These are phyloP conservation scores for Bromus sterilis DNA, from an alignment of 176 grass and related monocot genomes.

Conservation along the genomic window DNA sequence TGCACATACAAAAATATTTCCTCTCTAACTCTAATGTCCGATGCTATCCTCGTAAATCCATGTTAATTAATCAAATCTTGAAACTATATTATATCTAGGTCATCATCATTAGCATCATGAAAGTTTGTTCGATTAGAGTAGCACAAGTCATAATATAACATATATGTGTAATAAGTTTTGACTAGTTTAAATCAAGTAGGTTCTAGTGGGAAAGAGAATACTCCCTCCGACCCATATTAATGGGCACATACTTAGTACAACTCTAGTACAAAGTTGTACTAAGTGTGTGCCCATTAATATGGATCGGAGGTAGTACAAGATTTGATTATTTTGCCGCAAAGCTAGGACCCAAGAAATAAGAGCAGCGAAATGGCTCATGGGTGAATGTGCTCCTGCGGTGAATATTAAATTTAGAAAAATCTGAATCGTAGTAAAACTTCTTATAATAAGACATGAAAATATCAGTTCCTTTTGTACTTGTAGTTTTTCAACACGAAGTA, in stretches of 20 bases:
- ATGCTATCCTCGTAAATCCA: not conserved
- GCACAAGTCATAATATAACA: not conserved
- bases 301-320: too few relatives aligned
- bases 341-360: not conserved
- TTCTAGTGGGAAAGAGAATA: not conserved
- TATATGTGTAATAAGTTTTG: not conserved
- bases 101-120: not conserved
- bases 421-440: not conserved
- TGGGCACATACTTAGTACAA: too few relatives aligned
- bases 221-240: too few relatives aligned
- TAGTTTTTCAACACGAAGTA: not conserved
- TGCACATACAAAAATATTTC: not conserved
- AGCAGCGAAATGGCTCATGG: not conserved
- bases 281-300: too few relatives aligned
- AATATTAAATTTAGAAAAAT: not conserved
- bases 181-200: not conserved
- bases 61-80: not conserved
- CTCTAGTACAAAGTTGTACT: too few relatives aligned
- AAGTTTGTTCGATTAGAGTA: not conserved
- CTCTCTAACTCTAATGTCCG: not conserved
- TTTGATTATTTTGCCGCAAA: conserved; percentile 40
- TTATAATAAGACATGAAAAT: not conserved
- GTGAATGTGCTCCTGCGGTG: not conserved
- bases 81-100: not conserved
- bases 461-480: not conserved